Evolutionary conservation across 495 filamentous ascomycete species (phyloP), one percentile per base, ranked within the genome.

Genomic region (Penicillium ucsense): DNA sequence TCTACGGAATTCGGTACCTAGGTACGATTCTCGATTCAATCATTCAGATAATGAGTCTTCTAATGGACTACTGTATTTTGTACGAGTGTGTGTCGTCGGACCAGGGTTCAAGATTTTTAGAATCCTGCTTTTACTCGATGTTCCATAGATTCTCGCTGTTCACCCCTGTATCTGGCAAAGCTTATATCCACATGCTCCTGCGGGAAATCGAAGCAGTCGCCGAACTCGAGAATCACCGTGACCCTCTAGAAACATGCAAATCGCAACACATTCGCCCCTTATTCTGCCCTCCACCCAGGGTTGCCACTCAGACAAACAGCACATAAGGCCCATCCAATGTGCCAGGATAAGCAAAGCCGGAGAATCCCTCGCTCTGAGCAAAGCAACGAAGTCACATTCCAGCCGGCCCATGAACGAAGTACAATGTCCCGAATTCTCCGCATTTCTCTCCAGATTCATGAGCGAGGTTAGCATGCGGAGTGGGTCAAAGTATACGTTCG

Each of bases 111-210:
- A n/a, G n/a, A n/a, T n/a, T n/a, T n/a, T n/a, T n/a, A n/a, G n/a
- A n/a, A n/a, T n/a, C n/a, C n/a, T n/a, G n/a, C n/a, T n/a, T n/a
- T n/a, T n/a, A n/a, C n/a, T n/a, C n/a, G n/a, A n/a, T n/a, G n/a
- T n/a, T n/a, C n/a, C n/a, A n/a, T n/a, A n/a, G n/a, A n/a, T n/a
- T n/a, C n/a, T n/a, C n/a, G n/a, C n/a, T n/a, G n/a, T n/a, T n/a
- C n/a, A n/a, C n/a, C n/a, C n/a, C n/a, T n/a, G n/a, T n/a, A n/a
- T n/a, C n/a, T n/a, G n/a, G n/a, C n/a, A 8, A 51, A 94, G 53
- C 60, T 89, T 81, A 46, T 90, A 89, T 29, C 89, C 89, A 46
- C 94, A 81, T 8, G 82, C 73, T 61, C 84, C 80, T 1, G 89
- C 88, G 45, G 94, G 68, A 59, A 62, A 60, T 11, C 46, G 48